Evolutionary conservation across 768 basidiomycete genomes (phyloP).

Genomic region (Lactifluus hygrophoroides): DNA sequence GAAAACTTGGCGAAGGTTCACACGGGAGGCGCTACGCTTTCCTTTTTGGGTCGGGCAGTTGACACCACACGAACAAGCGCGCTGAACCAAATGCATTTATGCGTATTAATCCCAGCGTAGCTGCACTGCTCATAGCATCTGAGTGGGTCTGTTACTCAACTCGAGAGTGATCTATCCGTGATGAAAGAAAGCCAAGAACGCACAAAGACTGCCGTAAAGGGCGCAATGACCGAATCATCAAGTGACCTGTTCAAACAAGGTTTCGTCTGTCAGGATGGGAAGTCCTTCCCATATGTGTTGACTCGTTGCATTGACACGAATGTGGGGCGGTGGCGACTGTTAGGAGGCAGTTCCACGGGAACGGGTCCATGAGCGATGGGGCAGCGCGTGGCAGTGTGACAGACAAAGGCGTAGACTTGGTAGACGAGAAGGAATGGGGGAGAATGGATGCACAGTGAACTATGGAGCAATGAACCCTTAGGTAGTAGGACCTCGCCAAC

Average conservation of each 20-base stretch:
- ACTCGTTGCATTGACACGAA: not conserved
- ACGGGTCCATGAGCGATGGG: not conserved
- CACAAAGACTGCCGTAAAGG: not conserved
- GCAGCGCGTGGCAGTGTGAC: not conserved
- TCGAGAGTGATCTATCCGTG: not conserved
- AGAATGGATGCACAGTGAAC: slow-evolving; percentile 2
- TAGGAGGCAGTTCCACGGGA: not conserved
- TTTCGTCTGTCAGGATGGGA: slow-evolving; percentile 13
- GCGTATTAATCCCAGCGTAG: not conserved
- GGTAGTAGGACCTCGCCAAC: not conserved
- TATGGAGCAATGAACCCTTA: not conserved
- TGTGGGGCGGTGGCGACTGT: not conserved
- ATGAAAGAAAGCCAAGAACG: not conserved
- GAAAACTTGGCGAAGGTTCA: not conserved
- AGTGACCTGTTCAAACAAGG: slow-evolving; percentile 13
- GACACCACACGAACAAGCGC: slow-evolving; percentile 4
- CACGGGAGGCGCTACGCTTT: not conserved
- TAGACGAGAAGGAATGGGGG: not conserved
- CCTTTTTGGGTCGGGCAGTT: not conserved
- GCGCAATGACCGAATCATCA: slow-evolving; percentile 1
- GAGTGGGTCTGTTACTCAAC: not conserved
- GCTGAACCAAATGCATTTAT: not conserved
- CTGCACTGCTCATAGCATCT: not conserved
- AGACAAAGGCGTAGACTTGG: not conserved
- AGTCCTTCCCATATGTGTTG: slow-evolving; percentile 1